Evolutionary conservation across 2,329 filamentous ascomycete genomes (phyloP), one percentile per base, ranked within the genome.

Genomic region (Verticillium dahliae): DNA sequence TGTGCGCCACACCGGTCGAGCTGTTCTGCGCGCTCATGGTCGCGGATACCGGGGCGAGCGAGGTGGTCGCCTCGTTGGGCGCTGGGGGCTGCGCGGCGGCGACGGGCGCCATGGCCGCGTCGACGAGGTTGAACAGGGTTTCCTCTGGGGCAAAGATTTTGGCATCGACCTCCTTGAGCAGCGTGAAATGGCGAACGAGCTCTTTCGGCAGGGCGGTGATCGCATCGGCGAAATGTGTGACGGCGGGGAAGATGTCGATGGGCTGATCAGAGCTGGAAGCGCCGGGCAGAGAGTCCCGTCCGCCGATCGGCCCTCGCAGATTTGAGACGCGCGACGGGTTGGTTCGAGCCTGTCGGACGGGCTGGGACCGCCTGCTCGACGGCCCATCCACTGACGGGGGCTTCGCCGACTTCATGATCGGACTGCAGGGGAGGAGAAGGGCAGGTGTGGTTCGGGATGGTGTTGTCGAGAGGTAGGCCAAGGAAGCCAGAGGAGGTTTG

Each of bases 101-200:
- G 63, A 78, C 80, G 37, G 80, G 75, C 66, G 80, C 80, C 65
- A 85, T 75, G 64, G 90, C 86, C 60, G 82, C 82, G 64, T 88
- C 82, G 68, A 96, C 85, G 64, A 96, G 82, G 71, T 89, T 84
- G 71, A 90, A 88, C 62, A 99, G 83, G 70, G 89, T 85, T 69
- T 95, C 90, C 73, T 97, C 92, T 6, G 95, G 90, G 33, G 87
- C 88, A 76, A 93, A 95, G 66, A 96, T 90, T 78, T 99, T 99
- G 65, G 94, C 94, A 78, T 99, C 95, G 57, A 98, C 95, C 78
- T 99, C 95, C 75, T 97, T 97, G 68, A 99, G 82, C 61, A 98
- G 84, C 38, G 94, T 97, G 69, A 97, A 97, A 75, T 99, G 94
- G 72, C 92, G 89, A 68, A 97, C 92, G 58, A 97, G 91, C 78